Evolutionary conservation across 169 alveolate genomes (phyloP), one percentile per base, ranked within the genome.

Genomic region (Plasmodium gonderi): DNA sequence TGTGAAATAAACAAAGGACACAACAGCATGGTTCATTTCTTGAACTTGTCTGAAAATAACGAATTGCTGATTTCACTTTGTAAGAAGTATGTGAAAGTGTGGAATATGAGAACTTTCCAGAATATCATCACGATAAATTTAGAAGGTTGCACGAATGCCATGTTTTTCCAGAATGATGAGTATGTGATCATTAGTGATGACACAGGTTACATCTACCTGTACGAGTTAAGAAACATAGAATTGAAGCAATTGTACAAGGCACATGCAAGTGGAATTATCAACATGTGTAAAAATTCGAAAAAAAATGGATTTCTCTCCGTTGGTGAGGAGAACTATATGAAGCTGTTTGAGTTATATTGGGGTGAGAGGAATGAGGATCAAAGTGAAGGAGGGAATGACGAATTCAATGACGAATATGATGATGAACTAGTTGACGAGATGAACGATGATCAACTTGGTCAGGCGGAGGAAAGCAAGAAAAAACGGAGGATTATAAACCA

Each of bases 21-120:
- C 74, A 74, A 92, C 45, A 93, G 90, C 36, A 72, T 91, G 33
- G 95, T 95, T 6, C 94, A 95, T 17, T 93, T 91, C 82, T 33
- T 95, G 47, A 80, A 80, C 6, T 38, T 95, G 9, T 95, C 97
- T 14, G 77, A 80, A 33, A 94, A 94, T 51, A 95, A 95, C 31
- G 95, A 93, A 47, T 81, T 91, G 51, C 20, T 95, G 80, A 79
- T 92, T n/a, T 91, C 97, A n/a, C 82, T 95, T 65, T 95, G 96
- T 31, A 95, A 87, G 40, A 94, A 91, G 67, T 74, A 89, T 65
- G 93, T 95, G 72, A 95, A 93, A 45, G 65, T 95, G 40, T 95
- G 96, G 96, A 95, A 93, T 85, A 83, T 93, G 92, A 45, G 91
- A n/a, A 94, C 87, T 64, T 91, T 91, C 65, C 90, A 91, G 36